phyloP scores from a whole-genome alignment of 352 stramenopile genomes.

The Aphanomyces euteiches region DNA sequence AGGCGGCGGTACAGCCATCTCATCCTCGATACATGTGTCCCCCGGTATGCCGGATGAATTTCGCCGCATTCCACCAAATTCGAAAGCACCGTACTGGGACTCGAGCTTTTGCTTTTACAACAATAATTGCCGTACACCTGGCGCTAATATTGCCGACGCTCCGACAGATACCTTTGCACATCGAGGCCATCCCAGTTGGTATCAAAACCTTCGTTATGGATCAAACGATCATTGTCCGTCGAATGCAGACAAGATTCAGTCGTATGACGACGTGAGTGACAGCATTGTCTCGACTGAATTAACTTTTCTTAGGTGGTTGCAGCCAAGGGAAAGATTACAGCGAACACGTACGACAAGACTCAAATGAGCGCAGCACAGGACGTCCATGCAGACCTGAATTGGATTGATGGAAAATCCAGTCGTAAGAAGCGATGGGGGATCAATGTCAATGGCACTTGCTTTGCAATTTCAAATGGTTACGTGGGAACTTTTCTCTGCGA shows the following conservation, averaged over 20 bases:
- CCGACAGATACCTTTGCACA: conserved; percentile 72
- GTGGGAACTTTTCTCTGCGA: conserved; percentile 35
- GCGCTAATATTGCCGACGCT: conserved; percentile 42
- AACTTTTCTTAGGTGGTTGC: neutral
- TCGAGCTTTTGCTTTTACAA: conserved; percentile 77
- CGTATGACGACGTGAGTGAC: conserved; percentile 22
- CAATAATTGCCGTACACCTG: conserved; percentile 68
- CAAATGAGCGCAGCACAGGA: conserved; percentile 37
- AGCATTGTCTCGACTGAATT: neutral
- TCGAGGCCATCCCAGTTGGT: conserved; percentile 42
- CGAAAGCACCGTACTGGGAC: conserved; percentile 56
- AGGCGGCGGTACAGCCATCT: conserved; percentile 58
- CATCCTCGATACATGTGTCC: conserved; percentile 74
- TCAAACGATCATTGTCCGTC: conserved; percentile 43
- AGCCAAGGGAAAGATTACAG: conserved; percentile 25
- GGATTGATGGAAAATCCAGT: conserved; percentile 37
- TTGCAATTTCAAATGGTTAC: conserved; percentile 34
- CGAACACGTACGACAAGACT: neutral
- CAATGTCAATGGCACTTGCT: conserved; percentile 35
- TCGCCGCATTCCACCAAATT: conserved; percentile 38
- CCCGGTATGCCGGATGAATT: conserved; percentile 84
- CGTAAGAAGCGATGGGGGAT: conserved; percentile 35
- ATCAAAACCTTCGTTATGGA: conserved; percentile 44
- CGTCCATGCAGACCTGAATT: conserved; percentile 39
- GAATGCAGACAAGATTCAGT: conserved; percentile 40